These are phyloP conservation scores for Schizophyllum commune DNA, from an alignment of 1,284 basidiomycete species.

Conservation along the genomic window DNA sequence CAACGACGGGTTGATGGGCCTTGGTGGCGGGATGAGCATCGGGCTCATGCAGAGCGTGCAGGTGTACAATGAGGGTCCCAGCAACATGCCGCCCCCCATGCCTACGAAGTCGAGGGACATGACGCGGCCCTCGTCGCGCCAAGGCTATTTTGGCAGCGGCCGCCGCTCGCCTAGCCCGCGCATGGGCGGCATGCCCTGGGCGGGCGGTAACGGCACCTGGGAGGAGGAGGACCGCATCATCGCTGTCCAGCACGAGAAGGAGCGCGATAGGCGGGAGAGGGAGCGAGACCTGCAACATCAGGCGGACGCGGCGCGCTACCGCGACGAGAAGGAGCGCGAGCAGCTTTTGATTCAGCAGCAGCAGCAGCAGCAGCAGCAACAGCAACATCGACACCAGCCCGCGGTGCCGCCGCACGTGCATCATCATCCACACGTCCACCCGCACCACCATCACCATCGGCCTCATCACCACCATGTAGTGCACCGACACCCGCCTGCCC, in stretches of 20 bases:
- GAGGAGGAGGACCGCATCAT: conserved; percentile 4
- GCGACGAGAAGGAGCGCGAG: conserved; percentile 2
- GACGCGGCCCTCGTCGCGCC: not conserved
- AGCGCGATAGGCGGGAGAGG: conserved; percentile 13
- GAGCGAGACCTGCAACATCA: conserved; percentile 14
- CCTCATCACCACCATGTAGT: conserved; percentile 17
- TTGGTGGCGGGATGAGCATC: not conserved
- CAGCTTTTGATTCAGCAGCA: conserved; percentile 18
- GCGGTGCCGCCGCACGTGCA: conserved; percentile 9
- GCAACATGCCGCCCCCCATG: not conserved
- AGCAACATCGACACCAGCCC: conserved; percentile 5
- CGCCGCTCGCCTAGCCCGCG: not conserved
- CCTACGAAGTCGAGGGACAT: not conserved
- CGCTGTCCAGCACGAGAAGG: not conserved
- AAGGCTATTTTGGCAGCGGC: not conserved
- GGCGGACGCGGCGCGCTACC: not conserved
- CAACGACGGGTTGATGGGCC: conserved; percentile 6
- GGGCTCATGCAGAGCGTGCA: not conserved
- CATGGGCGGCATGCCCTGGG: not conserved
- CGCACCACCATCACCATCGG: conserved; percentile 14
- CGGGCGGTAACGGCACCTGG: not conserved
- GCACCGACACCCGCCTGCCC: conserved; percentile 26
- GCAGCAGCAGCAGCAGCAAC: conserved; percentile 20
- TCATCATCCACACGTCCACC: conserved; percentile 12
- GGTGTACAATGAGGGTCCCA: not conserved